Conservation (phyloP, 208 protist species). For the Trypanosoma rangeli region DNA sequence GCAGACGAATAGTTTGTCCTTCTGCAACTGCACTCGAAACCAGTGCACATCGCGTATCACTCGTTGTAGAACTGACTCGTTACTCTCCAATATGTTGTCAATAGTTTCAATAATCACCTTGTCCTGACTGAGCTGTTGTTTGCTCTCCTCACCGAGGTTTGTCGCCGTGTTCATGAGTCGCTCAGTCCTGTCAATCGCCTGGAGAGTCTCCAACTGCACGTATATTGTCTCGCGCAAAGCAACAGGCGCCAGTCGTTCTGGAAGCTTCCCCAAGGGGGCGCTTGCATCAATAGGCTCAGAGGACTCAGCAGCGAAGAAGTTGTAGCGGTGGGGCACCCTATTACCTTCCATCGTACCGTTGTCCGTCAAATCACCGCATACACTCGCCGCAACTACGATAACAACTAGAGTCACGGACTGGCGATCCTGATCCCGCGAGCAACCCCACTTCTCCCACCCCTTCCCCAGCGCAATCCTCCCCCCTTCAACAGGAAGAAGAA, state of each 20-base stretch:
- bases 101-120: slow-evolving; percentile 21
- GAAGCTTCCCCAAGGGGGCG: not conserved
- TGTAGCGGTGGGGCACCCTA: not conserved
- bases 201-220: slow-evolving; percentile 18
- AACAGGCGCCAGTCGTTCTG: not conserved
- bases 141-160: slow-evolving; percentile 3
- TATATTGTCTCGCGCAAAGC: slow-evolving; percentile 12
- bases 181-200: slow-evolving; percentile 13
- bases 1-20: slow-evolving; percentile 14
- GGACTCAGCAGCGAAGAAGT: not conserved
- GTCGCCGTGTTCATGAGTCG: slow-evolving; percentile 16
- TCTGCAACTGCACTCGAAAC: slow-evolving; percentile 16
- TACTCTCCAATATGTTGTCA: slow-evolving; percentile 8
- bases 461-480: not conserved
- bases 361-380: not conserved
- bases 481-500: not conserved
- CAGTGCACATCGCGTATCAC: slow-evolving; percentile 10
- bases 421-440: not conserved
- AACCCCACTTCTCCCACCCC: not conserved
- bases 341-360: not conserved
- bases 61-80: slow-evolving; percentile 8
- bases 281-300: not conserved
- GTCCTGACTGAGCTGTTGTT: slow-evolving; percentile 9
- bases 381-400: not conserved
- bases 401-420: not conserved